Evolutionary conservation across 345 rosid species (phyloP).

Genomic region (Sisymbrium irio): DNA sequence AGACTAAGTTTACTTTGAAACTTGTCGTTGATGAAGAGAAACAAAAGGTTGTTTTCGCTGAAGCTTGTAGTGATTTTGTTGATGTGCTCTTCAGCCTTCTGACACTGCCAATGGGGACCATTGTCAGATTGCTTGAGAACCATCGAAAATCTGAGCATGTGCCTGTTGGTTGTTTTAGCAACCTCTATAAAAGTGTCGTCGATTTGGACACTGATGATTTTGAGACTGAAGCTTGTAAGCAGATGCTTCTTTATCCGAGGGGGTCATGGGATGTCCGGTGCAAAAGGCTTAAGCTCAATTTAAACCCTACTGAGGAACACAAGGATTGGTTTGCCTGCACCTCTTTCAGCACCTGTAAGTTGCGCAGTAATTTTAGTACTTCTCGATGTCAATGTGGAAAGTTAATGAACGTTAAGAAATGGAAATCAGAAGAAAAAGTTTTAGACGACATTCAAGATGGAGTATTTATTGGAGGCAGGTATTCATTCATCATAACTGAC

Average conservation of each 20-base stretch:
- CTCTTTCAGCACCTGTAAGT: not conserved
- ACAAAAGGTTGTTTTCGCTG: not conserved
- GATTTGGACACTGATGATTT: not conserved
- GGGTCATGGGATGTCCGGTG: not conserved
- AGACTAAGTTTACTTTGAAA: not conserved
- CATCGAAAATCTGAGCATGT: not conserved
- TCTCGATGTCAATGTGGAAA: not conserved
- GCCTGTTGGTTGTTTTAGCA: not conserved
- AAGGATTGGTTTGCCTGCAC: not conserved
- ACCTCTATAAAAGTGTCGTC: not conserved
- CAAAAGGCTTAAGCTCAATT: not conserved
- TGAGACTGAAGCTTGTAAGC: not conserved
- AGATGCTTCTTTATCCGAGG: not conserved
- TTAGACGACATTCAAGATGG: not conserved
- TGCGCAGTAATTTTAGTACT: not conserved
- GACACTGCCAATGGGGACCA: not conserved
- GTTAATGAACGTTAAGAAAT: not conserved
- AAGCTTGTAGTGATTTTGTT: not conserved
- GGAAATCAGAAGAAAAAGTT: not conserved
- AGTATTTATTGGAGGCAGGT: conserved; percentile 16
- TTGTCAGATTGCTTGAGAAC: not conserved
- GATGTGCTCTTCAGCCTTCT: not conserved
- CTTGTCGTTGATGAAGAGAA: not conserved
- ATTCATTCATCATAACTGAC: conserved; percentile 15
- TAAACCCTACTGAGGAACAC: not conserved